These are phyloP conservation scores for Wickerhamiella siamensis DNA, from an alignment of 805 yeast species.

Conservation along the genomic window DNA sequence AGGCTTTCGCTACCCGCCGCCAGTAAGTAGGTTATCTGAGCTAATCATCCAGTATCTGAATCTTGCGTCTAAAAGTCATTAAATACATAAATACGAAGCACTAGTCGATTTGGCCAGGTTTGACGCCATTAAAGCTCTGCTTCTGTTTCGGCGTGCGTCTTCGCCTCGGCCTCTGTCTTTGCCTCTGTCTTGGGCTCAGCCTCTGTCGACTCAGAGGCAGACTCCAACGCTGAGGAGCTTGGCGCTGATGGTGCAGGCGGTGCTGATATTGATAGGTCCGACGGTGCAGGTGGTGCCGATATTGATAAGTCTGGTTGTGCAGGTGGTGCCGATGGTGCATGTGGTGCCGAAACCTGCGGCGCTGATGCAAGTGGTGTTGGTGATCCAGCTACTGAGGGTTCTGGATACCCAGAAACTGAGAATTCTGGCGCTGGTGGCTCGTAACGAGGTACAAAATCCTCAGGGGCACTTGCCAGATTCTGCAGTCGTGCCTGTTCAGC, in stretches of 20 bases:
- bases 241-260: neutral
- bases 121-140: neutral
- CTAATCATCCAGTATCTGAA: neutral
- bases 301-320: neutral
- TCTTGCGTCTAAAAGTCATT: too few relatives aligned
- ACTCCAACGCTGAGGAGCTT: too few relatives aligned
- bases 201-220: too few relatives aligned
- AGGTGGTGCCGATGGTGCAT: neutral
- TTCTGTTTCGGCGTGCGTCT: neutral
- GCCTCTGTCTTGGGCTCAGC: neutral
- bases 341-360: neutral
- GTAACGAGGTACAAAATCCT: constrained; percentile 7
- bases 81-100: neutral
- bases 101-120: neutral
- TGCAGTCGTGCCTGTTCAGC: constrained; percentile 27
- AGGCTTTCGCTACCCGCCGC: constrained; percentile 92
- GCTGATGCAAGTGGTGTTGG: neutral
- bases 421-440: neutral
- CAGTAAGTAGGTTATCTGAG: constrained; percentile 11
- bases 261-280: neutral
- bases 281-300: neutral
- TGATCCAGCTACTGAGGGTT: neutral
- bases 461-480: constrained; percentile 31
- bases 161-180: neutral
- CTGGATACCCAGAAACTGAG: neutral